Evolutionary conservation across 2,329 filamentous ascomycete species (phyloP), one percentile per base, ranked within the genome.

Genomic region (Ophiostoma himal-ulmi): DNA sequence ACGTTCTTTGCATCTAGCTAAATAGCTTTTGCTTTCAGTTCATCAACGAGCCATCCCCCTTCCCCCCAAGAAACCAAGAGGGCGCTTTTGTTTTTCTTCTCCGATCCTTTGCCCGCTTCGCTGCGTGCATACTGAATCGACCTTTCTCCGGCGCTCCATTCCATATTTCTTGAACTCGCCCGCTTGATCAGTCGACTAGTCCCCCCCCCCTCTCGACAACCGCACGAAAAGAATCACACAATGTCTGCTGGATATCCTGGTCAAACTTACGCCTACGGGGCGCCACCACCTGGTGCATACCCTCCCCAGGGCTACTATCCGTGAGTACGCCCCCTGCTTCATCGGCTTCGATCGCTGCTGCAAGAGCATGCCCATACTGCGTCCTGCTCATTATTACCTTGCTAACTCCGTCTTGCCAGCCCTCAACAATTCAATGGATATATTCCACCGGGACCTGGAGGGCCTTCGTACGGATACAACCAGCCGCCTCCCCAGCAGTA

Each of bases 351-450:
- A 30, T 30, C 30, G 30, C 30, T 30, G 30, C 30, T 30, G 30
- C 30, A 30, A 30, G 30, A 30, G 30, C 30, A 30, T 30, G 30
- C 30, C 30, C 30, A 30, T 30, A 30, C 3, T 30, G 30, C 30
- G 30, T 30, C 44, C 1, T 34, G 20, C 17, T 68, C 26, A 20
- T 22, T 54, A n/a, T 14, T 13, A 17, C 14, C 11, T 68, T 44
- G 34, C 68, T 70, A 39, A 71, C 22, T 30, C 54, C 22, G 34
- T 65, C 68, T 68, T 68, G 68, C 39, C 66, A 72, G 70, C 39
- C 68, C 70, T 30, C 70, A 68, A 60, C 69, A 70, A 44, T 70
- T 68, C 60, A 70, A 72, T 37, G 71, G 71, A n/a, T 72, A 72
- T 41, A 41, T 72, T 6, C 71, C 71, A 62, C 48, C 66, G 10